Percentiles rank a stretch among this genome's conserved stretches.
Conservation (phyloP, 306 rosid species). For the Cucurbita maxima region DNA sequence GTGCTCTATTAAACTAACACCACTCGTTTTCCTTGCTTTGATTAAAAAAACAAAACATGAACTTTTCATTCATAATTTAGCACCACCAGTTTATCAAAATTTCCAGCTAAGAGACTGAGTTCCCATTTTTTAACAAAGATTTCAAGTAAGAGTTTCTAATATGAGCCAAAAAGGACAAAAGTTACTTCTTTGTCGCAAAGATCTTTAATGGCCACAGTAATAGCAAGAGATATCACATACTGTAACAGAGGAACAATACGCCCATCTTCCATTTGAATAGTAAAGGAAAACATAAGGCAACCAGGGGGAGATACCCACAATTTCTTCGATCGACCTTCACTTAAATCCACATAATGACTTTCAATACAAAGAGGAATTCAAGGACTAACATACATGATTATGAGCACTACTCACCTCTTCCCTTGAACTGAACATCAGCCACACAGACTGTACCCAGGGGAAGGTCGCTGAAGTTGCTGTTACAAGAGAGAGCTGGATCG, state of each 20-base stretch:
- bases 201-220: constrained; percentile 70
- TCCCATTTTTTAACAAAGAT: neutral
- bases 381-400: neutral
- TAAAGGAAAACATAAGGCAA: constrained; percentile 78
- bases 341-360: constrained; percentile 4
- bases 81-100: no score
- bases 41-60: no score
- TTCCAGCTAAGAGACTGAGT: neutral
- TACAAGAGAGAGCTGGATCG: constrained; percentile 4
- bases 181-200: constrained; percentile 58
- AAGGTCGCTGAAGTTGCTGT: constrained; percentile 68
- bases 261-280: constrained; percentile 76
- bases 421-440: constrained; percentile 71
- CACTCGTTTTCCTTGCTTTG: neutral
- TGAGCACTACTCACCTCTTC: constrained; percentile 49
- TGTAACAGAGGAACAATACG: constrained; percentile 63
- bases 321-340: constrained; percentile 78
- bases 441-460: constrained; percentile 76
- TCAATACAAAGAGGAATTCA: neutral
- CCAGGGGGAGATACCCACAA: constrained; percentile 83
- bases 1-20: neutral
- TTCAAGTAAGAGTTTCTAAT: neutral
- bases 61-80: no score
- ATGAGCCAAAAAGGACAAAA: neutral
- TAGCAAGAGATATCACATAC: constrained; percentile 74